Base-by-base conservation (phyloP, 306 rosid species). In the Alnus rubra region DNA sequence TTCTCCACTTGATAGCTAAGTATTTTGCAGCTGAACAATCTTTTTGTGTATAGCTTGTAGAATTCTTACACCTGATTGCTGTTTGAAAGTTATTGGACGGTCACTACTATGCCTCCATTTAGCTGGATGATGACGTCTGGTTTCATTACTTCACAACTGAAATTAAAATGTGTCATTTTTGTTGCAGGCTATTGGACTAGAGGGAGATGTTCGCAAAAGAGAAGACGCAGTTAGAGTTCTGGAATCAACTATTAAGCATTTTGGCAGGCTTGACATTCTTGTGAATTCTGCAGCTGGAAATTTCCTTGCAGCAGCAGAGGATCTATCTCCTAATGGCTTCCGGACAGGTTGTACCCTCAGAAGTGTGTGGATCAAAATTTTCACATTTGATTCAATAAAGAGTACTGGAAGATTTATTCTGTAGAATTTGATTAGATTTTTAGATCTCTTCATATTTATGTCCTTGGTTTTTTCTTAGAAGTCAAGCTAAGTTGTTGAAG, bases 271-370 rank as follows among this genome's bases (percentile, higher is more conserved):
- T 48, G 98, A 94, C 88, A 85, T 94, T 56, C 98, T 94, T 33
- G 92, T 94, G 49, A 94, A 94, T 82, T 82, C 95, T 35, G 98
- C 98, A 14, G 98, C 98, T 0, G 97, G 98, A 4, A 94, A 94
- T 75, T 94, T 94, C 78, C 94, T 92, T 0, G 88, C 78, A 5
- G 51, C 95, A 3, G 92, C 97, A 8, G 98, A 94, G 80, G 97
- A 94, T 86, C 86, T 94, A 64, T 87, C 98, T 39, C 97, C 98
- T 4, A 94, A 94, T 58, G 98, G 98, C 13, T 92, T 94, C 76
- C 93, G 97, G 78, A 94, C 98, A 77, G 97, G 98, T 94, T 73
- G 14, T 37, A 12, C 48, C 50, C 63, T 42, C 2, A 51, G 69
- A 15, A 50, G 23, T 63, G 23, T 63, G 9, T 5, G 69, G 44